A percentile compares a stretch with the other conserved stretches of the same genome.
These are phyloP conservation scores for Dactylellina sp. DNA, from an alignment of 2,329 filamentous ascomycete genomes.

Conservation along the genomic window DNA sequence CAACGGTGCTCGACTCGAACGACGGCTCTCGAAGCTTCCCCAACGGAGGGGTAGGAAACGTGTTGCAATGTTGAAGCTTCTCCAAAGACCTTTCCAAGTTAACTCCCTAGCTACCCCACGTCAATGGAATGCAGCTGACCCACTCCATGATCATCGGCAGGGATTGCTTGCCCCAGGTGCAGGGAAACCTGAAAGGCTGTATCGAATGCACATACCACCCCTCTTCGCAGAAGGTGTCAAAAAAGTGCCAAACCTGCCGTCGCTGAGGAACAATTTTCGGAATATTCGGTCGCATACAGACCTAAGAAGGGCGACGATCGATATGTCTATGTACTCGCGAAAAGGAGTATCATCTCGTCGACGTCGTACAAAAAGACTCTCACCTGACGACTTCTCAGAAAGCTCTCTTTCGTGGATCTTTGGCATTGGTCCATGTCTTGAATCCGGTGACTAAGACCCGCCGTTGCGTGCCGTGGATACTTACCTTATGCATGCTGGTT, in stretches of 20 bases:
- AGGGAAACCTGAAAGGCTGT: conserved; percentile 26
- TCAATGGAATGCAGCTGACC: conserved; percentile 52
- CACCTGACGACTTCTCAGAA: conserved; percentile 40
- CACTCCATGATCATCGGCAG: conserved; percentile 53
- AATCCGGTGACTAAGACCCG: conserved; percentile 52
- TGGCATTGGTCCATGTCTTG: conserved; percentile 47
- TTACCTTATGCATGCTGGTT: conserved; percentile 47
- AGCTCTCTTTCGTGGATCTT: conserved; percentile 48
- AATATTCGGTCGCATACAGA: neutral
- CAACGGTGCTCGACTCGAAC: conserved; percentile 8
- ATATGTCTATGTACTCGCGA: conserved; percentile 21
- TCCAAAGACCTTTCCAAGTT: conserved; percentile 41
- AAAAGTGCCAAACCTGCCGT: conserved; percentile 20
- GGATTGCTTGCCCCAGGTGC: conserved; percentile 39
- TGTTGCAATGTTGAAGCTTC: conserved; percentile 24
- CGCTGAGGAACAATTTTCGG: conserved; percentile 11
- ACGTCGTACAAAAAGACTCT: conserved; percentile 40
- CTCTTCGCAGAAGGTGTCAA: conserved; percentile 14
- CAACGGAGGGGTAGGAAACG: conserved; percentile 19
- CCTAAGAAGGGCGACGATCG: neutral
- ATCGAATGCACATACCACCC: conserved; percentile 50
- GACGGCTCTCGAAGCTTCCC: conserved; percentile 12
- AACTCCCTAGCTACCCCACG: conserved; percentile 37
- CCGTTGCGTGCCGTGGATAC: conserved; percentile 54
- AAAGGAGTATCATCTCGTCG: conserved; percentile 17